phyloP scores from a whole-genome alignment of 768 basidiomycete species.

The Phanerochaete sordida region DNA sequence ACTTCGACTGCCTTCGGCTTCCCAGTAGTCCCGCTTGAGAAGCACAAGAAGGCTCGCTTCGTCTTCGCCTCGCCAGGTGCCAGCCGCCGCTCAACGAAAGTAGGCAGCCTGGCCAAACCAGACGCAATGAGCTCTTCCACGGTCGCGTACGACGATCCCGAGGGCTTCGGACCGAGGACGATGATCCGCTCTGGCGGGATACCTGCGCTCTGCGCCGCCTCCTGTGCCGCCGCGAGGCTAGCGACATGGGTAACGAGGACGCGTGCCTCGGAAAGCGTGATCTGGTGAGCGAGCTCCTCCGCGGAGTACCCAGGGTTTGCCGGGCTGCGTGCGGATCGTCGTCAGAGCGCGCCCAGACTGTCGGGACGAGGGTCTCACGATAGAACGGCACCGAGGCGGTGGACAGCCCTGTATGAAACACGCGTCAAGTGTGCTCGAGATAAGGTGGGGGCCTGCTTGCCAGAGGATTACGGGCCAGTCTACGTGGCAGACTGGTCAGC shows the following conservation, averaged over 20 bases:
- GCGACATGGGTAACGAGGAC: constrained; percentile 23
- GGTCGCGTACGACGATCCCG: constrained; percentile 25
- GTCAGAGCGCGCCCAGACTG: constrained; percentile 1
- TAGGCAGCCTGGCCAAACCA: constrained; percentile 36
- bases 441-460: constrained; percentile 8
- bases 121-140: constrained; percentile 47
- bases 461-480: constrained; percentile 25
- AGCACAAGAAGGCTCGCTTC: constrained; percentile 68
- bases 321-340: constrained; percentile 11
- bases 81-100: constrained; percentile 50
- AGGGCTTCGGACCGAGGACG: constrained; percentile 14
- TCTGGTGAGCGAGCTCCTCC: constrained; percentile 29
- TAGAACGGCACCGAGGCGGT: constrained; percentile 53
- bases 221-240: constrained; percentile 19
- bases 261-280: constrained; percentile 21
- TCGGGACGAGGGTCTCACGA: constrained; percentile 37
- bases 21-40: constrained; percentile 77
- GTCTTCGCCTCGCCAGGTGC: constrained; percentile 59
- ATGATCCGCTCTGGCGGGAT: constrained; percentile 21
- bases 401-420: constrained; percentile 35
- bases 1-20: constrained; percentile 55
- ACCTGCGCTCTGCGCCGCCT: constrained; percentile 20
- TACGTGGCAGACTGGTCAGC: neutral
- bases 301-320: constrained; percentile 30
- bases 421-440: neutral